Percentiles rank a stretch among this genome's conserved stretches.
Evolutionary conservation across 2,329 filamentous ascomycete species (phyloP).

Genomic region (Cladophialophora exuberans): DNA sequence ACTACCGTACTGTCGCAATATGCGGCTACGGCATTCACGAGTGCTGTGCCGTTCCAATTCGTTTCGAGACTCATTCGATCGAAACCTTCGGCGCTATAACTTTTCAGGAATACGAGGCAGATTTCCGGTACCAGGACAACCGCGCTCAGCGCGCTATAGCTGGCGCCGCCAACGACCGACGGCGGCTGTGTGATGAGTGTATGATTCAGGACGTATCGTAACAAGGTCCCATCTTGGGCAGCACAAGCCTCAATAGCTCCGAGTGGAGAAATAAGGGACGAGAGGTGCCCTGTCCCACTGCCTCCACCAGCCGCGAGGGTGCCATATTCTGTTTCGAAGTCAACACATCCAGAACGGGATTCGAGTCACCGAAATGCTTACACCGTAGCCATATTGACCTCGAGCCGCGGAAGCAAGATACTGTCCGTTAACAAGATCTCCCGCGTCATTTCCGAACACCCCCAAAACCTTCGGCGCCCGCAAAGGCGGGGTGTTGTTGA

Average conservation of each 20-base stretch:
- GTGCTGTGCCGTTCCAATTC: conserved; percentile 47
- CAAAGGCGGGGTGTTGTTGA: conserved; percentile 53
- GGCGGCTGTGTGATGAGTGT: conserved; percentile 37
- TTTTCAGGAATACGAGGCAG: conserved; percentile 65
- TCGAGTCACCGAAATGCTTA: conserved; percentile 70
- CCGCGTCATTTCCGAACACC: conserved; percentile 55
- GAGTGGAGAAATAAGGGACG: conserved; percentile 36
- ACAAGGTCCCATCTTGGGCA: conserved; percentile 31
- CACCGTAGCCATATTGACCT: conserved; percentile 24
- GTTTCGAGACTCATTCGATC: conserved; percentile 46
- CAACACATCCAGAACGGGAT: conserved; percentile 49
- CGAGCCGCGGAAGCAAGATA: conserved; percentile 23
- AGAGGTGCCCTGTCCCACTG: conserved; percentile 37
- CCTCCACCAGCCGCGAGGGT: conserved; percentile 36
- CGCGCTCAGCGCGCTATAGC: conserved; percentile 9
- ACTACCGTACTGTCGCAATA: conserved; percentile 57
- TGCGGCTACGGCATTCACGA: conserved; percentile 50
- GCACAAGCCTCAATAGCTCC: conserved; percentile 37
- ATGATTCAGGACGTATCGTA: conserved; percentile 47
- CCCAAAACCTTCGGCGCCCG: conserved; percentile 50
- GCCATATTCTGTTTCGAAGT: conserved; percentile 26
- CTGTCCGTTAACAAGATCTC: conserved; percentile 22
- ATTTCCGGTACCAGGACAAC: conserved; percentile 48
- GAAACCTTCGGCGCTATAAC: conserved; percentile 49
- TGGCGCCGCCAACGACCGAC: too few species aligned